A percentile compares a stretch with the other conserved stretches of the same genome.
Evolutionary conservation across 2,329 filamentous ascomycete species (phyloP).

Genomic region (Thyridium curvatum): DNA sequence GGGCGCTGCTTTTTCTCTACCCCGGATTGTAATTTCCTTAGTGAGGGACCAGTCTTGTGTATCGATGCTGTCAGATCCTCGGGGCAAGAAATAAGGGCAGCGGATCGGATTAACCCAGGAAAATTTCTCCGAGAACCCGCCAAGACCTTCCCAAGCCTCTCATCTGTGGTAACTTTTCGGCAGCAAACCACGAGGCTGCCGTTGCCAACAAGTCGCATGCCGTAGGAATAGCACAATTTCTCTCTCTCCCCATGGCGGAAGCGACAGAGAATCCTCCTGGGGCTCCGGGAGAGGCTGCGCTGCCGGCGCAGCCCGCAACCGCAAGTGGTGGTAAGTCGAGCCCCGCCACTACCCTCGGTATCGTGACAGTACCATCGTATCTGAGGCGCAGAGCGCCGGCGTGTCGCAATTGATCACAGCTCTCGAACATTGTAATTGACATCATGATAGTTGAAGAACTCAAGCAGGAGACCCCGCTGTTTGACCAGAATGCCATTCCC

Average conservation of each 20-base stretch:
- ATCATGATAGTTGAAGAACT: neutral
- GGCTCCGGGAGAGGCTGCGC: neutral
- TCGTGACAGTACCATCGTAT: too few relatives aligned
- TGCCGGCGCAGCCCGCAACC: neutral
- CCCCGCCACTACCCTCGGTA: too few relatives aligned
- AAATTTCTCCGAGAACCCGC: conserved; percentile 15
- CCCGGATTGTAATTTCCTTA: too few relatives aligned
- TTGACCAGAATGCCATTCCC: neutral
- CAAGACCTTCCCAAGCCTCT: neutral
- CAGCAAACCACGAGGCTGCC: too few relatives aligned
- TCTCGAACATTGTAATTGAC: too few relatives aligned
- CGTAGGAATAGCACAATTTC: neutral
- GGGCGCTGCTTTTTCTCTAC: conserved; percentile 1
- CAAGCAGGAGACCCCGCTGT: neutral
- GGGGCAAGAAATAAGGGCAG: conserved; percentile 23
- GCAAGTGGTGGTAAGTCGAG: neutral
- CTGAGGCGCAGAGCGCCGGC: too few relatives aligned
- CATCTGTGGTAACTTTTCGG: too few relatives aligned
- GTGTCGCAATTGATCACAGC: too few relatives aligned
- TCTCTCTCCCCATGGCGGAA: conserved; percentile 4
- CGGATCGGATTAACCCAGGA: conserved; percentile 13
- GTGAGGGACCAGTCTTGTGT: conserved; percentile 11
- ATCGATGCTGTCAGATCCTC: conserved; percentile 12
- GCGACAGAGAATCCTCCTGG: neutral
- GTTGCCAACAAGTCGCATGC: too few relatives aligned